These are phyloP conservation scores for Colletotrichum lini DNA, from an alignment of 2,329 filamentous ascomycete species.

Conservation along the genomic window DNA sequence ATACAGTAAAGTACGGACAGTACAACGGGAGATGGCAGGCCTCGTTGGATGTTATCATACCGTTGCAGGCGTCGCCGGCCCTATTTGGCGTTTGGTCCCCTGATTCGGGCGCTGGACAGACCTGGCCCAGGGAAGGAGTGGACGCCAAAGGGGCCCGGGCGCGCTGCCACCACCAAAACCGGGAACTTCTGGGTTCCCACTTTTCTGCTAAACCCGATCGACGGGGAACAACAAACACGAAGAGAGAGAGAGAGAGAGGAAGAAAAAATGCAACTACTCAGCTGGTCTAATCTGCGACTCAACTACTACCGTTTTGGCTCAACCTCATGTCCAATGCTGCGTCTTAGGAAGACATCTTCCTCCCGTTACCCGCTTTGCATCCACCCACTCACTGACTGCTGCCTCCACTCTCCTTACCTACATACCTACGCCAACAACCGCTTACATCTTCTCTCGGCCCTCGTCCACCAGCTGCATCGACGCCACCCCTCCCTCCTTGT, in stretches of 20 bases:
- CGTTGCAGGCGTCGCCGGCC: constrained; percentile 5
- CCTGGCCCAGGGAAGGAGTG: not conserved
- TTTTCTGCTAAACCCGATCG: not conserved
- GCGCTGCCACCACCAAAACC: not conserved
- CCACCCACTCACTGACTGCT: not conserved
- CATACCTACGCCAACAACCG: not conserved
- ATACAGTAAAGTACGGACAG: not conserved
- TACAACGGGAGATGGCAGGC: not conserved
- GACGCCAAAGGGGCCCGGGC: not conserved
- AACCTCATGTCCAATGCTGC: not conserved
- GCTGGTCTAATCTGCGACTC: constrained; percentile 3
- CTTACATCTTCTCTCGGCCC: not conserved
- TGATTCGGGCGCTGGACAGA: not conserved
- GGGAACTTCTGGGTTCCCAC: not conserved
- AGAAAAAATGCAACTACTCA: not conserved
- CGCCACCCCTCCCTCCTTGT: not conserved
- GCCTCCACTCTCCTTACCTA: not conserved
- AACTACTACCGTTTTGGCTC: not conserved
- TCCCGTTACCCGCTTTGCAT: not conserved
- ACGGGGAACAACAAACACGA: not conserved
- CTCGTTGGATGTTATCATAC: not conserved
- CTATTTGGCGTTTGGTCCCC: not conserved
- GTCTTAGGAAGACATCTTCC: not conserved
- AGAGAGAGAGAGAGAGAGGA: not conserved
- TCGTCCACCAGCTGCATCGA: not conserved